Percentiles rank a stretch among this genome's conserved stretches.
These are phyloP conservation scores for Sugiyamaella chiloensis DNA, from an alignment of 805 yeast genomes.

Conservation along the genomic window DNA sequence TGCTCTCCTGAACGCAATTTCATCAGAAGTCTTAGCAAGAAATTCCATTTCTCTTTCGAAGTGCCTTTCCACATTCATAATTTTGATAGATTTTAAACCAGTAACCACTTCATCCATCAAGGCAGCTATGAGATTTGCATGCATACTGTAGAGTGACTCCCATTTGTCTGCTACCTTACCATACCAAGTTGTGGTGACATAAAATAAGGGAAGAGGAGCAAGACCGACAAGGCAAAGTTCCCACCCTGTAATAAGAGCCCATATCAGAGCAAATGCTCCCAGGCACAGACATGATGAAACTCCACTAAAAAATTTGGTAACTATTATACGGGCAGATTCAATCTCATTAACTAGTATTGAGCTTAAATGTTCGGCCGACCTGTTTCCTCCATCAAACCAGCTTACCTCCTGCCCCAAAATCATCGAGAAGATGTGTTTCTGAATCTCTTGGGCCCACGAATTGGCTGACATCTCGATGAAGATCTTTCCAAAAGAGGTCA, in stretches of 20 bases:
- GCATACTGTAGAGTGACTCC: conserved; percentile 59
- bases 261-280: conserved; percentile 57
- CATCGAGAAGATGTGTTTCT: conserved; percentile 47
- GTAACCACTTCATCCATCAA: conserved; percentile 49
- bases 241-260: conserved; percentile 86
- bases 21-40: conserved; percentile 34
- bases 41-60: conserved; percentile 42
- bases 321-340: conserved; percentile 66
- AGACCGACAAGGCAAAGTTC: conserved; percentile 78
- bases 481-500: conserved; percentile 49
- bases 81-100: conserved; percentile 62
- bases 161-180: conserved; percentile 48
- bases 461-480: conserved; percentile 59
- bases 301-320: conserved; percentile 60
- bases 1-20: conserved; percentile 51
- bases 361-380: conserved; percentile 46
- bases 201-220: conserved; percentile 65
- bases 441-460: conserved; percentile 55
- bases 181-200: conserved; percentile 49
- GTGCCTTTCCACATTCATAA: conserved; percentile 49
- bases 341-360: conserved; percentile 77
- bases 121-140: conserved; percentile 22
- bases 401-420: conserved; percentile 43
- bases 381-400: conserved; percentile 47
- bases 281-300: conserved; percentile 52